phyloP scores from a whole-genome alignment of 108 stramenopile genomes.

The Seminavis robusta region DNA sequence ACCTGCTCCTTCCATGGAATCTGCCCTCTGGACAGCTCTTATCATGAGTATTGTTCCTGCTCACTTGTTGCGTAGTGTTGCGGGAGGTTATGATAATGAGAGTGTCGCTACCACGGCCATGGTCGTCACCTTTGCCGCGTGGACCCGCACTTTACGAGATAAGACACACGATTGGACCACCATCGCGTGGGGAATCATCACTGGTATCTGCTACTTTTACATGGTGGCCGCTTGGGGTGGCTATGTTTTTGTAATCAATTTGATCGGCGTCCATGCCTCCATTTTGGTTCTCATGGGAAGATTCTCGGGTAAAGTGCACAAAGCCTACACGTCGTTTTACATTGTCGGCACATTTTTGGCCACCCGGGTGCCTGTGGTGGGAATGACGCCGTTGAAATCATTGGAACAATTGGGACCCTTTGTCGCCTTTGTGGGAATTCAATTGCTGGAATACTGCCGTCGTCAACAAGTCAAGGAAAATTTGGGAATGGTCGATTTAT shows the following conservation, averaged over 20 bases:
- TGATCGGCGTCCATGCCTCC: constrained; percentile 88
- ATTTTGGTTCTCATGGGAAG: constrained; percentile 73
- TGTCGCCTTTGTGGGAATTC: constrained; percentile 72
- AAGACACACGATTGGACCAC: constrained; percentile 10
- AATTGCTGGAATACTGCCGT: constrained; percentile 58
- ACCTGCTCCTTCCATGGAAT: constrained; percentile 40
- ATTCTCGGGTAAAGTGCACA: constrained; percentile 81
- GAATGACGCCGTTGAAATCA: constrained; percentile 74
- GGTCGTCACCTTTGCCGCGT: constrained; percentile 86
- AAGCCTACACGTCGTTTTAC: constrained; percentile 91
- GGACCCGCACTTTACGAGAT: constrained; percentile 62
- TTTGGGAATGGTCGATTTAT: constrained; percentile 39
- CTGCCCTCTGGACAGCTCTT: constrained; percentile 52
- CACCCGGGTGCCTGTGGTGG: constrained; percentile 89
- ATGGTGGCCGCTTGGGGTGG: constrained; percentile 99
- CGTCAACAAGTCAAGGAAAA: constrained; percentile 25
- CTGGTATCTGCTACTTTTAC: constrained; percentile 81
- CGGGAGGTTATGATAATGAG: constrained; percentile 98
- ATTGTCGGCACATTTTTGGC: constrained; percentile 88
- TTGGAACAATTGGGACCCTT: constrained; percentile 86
- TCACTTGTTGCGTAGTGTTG: constrained; percentile 82
- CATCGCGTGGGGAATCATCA: constrained; percentile 32
- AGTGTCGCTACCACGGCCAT: constrained; percentile 93
- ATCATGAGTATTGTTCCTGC: constrained; percentile 88
- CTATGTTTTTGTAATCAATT: constrained; percentile 97